A percentile compares a stretch with the other conserved stretches of the same genome.
Conservation (phyloP, 306 rosid genomes). For the Cyamopsis tetragonoloba region DNA sequence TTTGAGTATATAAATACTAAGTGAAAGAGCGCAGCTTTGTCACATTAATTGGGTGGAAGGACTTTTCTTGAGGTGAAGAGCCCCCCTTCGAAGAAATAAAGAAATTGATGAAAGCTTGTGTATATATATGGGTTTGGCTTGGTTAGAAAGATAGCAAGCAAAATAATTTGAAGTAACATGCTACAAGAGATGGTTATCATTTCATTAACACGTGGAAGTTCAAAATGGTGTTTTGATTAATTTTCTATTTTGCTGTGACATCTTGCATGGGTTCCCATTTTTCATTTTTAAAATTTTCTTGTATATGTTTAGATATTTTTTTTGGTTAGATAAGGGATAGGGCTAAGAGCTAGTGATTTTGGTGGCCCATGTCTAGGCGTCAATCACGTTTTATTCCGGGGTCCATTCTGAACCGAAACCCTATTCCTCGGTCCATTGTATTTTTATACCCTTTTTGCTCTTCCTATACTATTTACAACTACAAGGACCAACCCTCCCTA, state of each 20-base stretch:
- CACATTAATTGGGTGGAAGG: too few relatives aligned
- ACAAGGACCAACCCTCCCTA: not conserved
- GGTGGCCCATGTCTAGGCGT: conserved; percentile 54
- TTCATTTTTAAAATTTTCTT: not conserved
- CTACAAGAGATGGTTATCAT: conserved; percentile 8
- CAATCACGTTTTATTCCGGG: conserved; percentile 56
- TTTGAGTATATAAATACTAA: too few relatives aligned
- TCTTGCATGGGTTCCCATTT: not conserved
- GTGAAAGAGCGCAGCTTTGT: too few relatives aligned
- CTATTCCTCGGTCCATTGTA: not conserved
- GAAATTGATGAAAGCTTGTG: not conserved
- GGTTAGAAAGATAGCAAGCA: not conserved
- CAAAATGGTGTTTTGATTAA: not conserved
- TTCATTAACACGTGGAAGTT: conserved; percentile 31
- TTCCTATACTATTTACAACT: not conserved
- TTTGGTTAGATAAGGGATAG: not conserved
- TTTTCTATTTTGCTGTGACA: not conserved
- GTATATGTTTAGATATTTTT: not conserved
- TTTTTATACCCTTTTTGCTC: not conserved
- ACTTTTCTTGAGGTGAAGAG: not conserved
- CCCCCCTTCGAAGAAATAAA: not conserved
- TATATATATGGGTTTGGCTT: not conserved
- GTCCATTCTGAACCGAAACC: conserved; percentile 23
- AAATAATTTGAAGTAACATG: not conserved
- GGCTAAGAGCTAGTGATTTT: conserved; percentile 12